These are phyloP conservation scores for Magnolia changhungtana DNA, from an alignment of 164 flowering plant species.

Conservation along the genomic window DNA sequence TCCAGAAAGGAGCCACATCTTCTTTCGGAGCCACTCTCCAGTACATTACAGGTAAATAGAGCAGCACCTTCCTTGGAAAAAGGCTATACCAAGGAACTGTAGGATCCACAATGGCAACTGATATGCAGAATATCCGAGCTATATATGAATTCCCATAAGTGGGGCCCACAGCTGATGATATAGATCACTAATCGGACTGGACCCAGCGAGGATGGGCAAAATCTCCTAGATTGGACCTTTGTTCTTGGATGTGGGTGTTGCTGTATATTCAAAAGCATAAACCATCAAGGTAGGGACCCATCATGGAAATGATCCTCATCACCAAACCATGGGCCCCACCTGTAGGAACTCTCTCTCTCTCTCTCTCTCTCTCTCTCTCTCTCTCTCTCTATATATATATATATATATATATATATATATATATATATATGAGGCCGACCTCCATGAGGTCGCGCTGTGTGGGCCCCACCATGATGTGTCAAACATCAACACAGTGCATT, in stretches of 20 bases:
- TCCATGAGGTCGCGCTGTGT: too few species aligned
- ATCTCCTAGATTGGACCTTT: neutral
- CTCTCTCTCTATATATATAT: too few species aligned
- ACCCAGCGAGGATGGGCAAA: too few species aligned
- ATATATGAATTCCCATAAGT: neutral
- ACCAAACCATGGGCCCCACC: neutral
- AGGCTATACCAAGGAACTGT: neutral
- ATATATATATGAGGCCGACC: too few species aligned
- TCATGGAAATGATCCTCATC: neutral
- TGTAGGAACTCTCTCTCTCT: neutral
- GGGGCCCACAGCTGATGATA: neutral
- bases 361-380: too few species aligned
- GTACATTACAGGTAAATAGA: conserved; percentile 55
- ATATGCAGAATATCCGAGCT: neutral
- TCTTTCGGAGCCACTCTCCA: conserved; percentile 71
- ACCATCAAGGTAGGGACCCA: neutral
- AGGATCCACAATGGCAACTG: neutral
- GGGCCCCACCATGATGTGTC: too few species aligned
- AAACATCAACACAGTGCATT: too few species aligned
- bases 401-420: too few species aligned
- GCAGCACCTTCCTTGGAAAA: neutral
- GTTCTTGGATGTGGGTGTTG: too few species aligned
- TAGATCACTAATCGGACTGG: neutral
- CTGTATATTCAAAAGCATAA: neutral
- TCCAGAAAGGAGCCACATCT: conserved; percentile 30